A percentile compares a stretch with the other conserved stretches of the same genome.
These are phyloP conservation scores for Umbelopsis ramanniana DNA, from an alignment of 192 early-diverging fungal species.

Conservation along the genomic window DNA sequence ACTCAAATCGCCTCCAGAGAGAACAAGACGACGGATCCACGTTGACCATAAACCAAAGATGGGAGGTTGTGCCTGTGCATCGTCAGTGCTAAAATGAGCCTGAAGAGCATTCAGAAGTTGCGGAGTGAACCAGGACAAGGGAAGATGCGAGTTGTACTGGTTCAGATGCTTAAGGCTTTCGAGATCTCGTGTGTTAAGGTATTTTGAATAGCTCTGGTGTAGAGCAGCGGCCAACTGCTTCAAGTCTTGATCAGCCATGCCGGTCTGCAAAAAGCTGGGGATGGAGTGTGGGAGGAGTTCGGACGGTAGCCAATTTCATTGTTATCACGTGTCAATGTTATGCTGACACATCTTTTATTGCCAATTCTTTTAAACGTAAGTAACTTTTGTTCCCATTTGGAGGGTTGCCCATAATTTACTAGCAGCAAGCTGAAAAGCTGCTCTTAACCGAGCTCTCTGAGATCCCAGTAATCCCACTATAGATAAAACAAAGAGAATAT, in stretches of 20 bases:
- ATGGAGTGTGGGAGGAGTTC: not conserved
- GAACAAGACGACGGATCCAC: constrained; percentile 34
- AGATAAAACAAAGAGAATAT: constrained; percentile 5
- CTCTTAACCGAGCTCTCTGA: constrained; percentile 10
- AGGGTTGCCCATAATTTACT: constrained; percentile 43
- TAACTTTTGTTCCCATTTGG: constrained; percentile 46
- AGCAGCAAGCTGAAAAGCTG: constrained; percentile 3
- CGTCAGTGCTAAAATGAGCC: not conserved
- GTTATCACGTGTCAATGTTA: constrained; percentile 13
- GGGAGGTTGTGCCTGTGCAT: not conserved
- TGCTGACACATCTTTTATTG: not conserved
- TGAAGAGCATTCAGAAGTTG: constrained; percentile 20
- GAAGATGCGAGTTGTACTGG: constrained; percentile 34
- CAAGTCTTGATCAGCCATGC: constrained; percentile 17
- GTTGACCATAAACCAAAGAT: constrained; percentile 20
- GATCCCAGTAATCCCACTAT: constrained; percentile 7
- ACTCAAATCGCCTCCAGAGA: not conserved
- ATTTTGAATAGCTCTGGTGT: constrained; percentile 21
- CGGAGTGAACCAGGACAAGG: constrained; percentile 39
- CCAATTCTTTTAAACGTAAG: constrained; percentile 33
- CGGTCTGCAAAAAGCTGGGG: not conserved
- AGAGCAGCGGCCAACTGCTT: constrained; percentile 23
- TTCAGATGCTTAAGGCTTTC: constrained; percentile 28
- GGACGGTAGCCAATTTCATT: not conserved
- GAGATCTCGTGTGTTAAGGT: constrained; percentile 20